These are phyloP conservation scores for Lanmaoa rubissima DNA, from an alignment of 768 basidiomycete species.

Conservation along the genomic window DNA sequence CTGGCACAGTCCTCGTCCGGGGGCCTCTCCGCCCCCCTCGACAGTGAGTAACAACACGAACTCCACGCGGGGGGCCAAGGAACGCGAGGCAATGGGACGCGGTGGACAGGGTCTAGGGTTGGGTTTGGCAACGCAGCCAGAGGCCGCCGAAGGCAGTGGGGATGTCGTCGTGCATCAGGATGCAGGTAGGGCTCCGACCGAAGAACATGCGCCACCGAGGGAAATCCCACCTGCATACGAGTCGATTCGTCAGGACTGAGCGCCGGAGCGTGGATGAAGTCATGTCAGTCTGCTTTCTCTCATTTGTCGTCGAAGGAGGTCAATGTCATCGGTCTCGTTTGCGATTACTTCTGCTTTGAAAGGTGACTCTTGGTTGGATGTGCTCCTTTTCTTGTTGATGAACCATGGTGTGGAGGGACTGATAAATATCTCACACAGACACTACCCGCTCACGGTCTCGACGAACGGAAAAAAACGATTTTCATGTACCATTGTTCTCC, in stretches of 20 bases:
- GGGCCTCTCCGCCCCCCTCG: conserved; percentile 23
- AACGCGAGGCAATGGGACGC: conserved; percentile 23
- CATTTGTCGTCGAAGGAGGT: neutral
- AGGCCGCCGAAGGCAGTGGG: conserved; percentile 17
- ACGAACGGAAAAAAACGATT: neutral
- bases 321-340: neutral
- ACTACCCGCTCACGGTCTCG: neutral
- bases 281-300: neutral
- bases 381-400: neutral
- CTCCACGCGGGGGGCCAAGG: conserved; percentile 18
- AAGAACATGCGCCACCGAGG: conserved; percentile 15
- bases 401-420: neutral
- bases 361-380: neutral
- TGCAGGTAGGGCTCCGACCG: conserved; percentile 24
- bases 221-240: conserved; percentile 32
- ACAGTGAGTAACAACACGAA: conserved; percentile 18
- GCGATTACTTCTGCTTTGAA: neutral
- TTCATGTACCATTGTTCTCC: neutral
- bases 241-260: conserved; percentile 23
- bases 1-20: conserved; percentile 19
- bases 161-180: conserved; percentile 30
- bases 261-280: neutral
- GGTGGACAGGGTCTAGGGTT: conserved; percentile 17
- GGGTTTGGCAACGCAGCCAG: conserved; percentile 21
- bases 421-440: conserved; percentile 4